phyloP scores from a whole-genome alignment of 2,329 filamentous ascomycete genomes.

The Verticillium alfalfae region DNA sequence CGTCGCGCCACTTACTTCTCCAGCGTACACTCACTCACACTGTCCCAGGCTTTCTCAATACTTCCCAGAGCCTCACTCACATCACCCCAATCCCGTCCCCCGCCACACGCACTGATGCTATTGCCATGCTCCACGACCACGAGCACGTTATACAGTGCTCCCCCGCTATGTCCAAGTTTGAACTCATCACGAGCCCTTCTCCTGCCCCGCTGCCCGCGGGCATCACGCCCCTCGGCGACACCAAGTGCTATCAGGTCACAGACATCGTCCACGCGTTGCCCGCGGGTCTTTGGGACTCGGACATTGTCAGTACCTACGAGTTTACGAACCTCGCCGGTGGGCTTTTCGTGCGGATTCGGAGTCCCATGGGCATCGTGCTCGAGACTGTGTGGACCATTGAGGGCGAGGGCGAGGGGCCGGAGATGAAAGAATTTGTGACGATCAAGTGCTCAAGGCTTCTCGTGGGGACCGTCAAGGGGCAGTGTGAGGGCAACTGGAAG shows the following conservation, averaged over 20 bases:
- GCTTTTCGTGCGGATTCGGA: constrained; percentile 44
- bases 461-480: constrained; percentile 40
- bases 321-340: constrained; percentile 44
- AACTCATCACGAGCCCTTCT: constrained; percentile 23
- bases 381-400: constrained; percentile 44
- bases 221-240: constrained; percentile 17
- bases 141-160: constrained; percentile 46
- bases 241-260: constrained; percentile 40
- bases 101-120: constrained; percentile 24
- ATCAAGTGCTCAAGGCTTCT: constrained; percentile 46
- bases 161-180: constrained; percentile 42
- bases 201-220: constrained; percentile 22
- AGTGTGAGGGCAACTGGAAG: constrained; percentile 45
- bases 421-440: constrained; percentile 43
- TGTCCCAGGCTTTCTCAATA: constrained; percentile 32
- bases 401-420: constrained; percentile 24
- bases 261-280: constrained; percentile 47
- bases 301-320: constrained; percentile 48
- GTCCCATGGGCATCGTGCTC: constrained; percentile 45
- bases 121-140: constrained; percentile 45
- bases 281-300: constrained; percentile 49
- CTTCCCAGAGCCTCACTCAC: constrained; percentile 35
- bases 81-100: constrained; percentile 33
- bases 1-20: background rate
- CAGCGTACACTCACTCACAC: background rate